A percentile compares a stretch with the other conserved stretches of the same genome.
These are phyloP conservation scores for Bremia lactucae DNA, from an alignment of 352 stramenopile species.

Conservation along the genomic window DNA sequence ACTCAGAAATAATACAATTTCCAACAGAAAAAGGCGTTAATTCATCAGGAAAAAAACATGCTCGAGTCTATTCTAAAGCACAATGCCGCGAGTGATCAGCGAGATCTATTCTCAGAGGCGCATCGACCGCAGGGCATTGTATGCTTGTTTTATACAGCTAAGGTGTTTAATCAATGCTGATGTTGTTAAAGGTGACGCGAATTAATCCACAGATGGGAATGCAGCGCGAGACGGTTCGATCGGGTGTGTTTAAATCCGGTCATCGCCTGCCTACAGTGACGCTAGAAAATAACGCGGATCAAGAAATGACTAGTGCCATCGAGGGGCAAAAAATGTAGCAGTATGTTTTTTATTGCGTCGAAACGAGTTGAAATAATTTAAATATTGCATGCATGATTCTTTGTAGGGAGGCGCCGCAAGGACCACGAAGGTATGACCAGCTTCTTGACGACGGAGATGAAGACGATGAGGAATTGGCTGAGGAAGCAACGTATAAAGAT, in stretches of 20 bases:
- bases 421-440: slow-evolving; percentile 87
- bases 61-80: slow-evolving; percentile 80
- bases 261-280: slow-evolving; percentile 94
- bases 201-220: slow-evolving; percentile 84
- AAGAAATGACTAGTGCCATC: slow-evolving; percentile 80
- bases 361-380: neutral
- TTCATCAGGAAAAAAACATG: slow-evolving; percentile 77
- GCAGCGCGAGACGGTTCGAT: slow-evolving; percentile 74
- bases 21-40: slow-evolving; percentile 46
- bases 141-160: slow-evolving; percentile 10
- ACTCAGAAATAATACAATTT: too few species aligned
- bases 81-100: slow-evolving; percentile 43
- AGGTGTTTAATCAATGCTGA: neutral
- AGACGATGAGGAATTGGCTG: slow-evolving; percentile 86
- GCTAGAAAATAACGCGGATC: slow-evolving; percentile 88
- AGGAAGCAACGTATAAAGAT: slow-evolving; percentile 89
- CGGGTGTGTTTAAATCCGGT: slow-evolving; percentile 90
- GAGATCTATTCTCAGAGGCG: slow-evolving; percentile 61
- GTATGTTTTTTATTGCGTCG: slow-evolving; percentile 18
- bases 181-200: slow-evolving; percentile 60
- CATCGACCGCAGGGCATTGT: slow-evolving; percentile 71
- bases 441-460: slow-evolving; percentile 91
- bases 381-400: slow-evolving; percentile 1
- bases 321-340: slow-evolving; percentile 75
- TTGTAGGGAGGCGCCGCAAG: slow-evolving; percentile 40